Conservation (phyloP, 1,284 basidiomycete genomes). For the Cutaneotrichosporon curvatum region DNA sequence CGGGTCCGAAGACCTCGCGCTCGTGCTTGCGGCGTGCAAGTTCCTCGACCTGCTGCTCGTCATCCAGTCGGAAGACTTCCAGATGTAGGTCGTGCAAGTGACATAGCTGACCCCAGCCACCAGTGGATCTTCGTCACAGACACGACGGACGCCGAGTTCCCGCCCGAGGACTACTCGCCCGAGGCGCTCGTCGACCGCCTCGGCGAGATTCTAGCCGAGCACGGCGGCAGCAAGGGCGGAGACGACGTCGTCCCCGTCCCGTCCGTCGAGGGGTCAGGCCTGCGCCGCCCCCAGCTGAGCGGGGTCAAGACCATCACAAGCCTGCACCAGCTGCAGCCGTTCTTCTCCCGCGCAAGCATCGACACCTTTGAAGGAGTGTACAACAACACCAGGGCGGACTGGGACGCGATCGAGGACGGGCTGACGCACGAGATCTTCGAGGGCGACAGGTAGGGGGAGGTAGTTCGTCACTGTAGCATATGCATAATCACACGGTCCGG, state of each 20-base stretch:
- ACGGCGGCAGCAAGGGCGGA: background rate
- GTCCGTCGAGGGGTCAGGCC: too few species aligned
- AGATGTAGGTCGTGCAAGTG: slow-evolving; percentile 59
- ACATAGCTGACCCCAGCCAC: slow-evolving; percentile 55
- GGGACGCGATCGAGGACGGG: slow-evolving; percentile 73
- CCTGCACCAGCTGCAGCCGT: slow-evolving; percentile 70
- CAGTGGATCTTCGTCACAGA: slow-evolving; percentile 99
- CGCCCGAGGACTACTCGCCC: slow-evolving; percentile 71
- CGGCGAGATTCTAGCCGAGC: slow-evolving; percentile 64
- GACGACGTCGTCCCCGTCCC: slow-evolving; percentile 33
- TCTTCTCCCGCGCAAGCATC: slow-evolving; percentile 82
- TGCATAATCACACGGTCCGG: slow-evolving; percentile 3
- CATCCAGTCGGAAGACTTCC: slow-evolving; percentile 94
- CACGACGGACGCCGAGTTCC: slow-evolving; percentile 89
- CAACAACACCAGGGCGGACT: slow-evolving; percentile 63
- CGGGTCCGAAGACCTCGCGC: slow-evolving; percentile 70
- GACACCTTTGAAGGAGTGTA: slow-evolving; percentile 84
- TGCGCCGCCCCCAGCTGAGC: slow-evolving; percentile 64
- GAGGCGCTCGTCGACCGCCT: slow-evolving; percentile 86
- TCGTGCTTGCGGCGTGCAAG: slow-evolving; percentile 84
- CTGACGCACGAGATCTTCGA: slow-evolving; percentile 84
- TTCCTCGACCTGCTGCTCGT: slow-evolving; percentile 85
- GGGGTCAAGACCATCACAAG: slow-evolving; percentile 65
- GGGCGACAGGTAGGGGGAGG: slow-evolving; percentile 11
- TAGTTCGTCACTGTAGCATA: background rate